Base-by-base conservation (phyloP, 768 basidiomycete genomes). In the Rhodotorula babjevae region DNA sequence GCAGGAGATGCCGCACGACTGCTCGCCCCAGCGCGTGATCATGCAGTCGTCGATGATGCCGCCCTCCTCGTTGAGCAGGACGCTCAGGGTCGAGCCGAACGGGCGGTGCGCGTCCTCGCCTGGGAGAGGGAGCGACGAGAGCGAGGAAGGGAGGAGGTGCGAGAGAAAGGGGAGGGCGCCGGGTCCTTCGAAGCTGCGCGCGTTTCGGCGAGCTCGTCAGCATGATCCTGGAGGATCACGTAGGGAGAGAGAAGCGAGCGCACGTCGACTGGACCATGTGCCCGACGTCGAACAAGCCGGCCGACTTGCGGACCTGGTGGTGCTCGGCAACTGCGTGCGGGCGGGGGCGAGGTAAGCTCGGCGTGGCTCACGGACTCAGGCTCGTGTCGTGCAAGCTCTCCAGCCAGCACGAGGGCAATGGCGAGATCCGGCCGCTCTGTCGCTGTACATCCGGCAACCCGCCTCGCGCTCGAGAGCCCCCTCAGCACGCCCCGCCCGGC, bases 21-120 rank as follows among this genome's bases (percentile, higher is more conserved):
- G 71, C 46, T 76, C 58, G 4, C 77, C 76, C 69, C 78, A 78
- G 11, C 82, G 80, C 27, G 81, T 82, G 79, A 97, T 87, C 80
- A 98, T 87, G 29, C 90, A 90, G 80, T 99, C 96, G 82, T 99
- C 95, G 66, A 99, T 90, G 76, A 98, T 97, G 15, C 96, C 96
- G 3, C 96, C 95, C 1, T 84, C 79, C 64, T 90, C 87, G 81
- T 96, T 97, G 63, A 98, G 84, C 7, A 97, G 83, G 11, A 96
- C 90, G 0, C 91, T 92, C 23, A 99, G 87, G 0, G 93, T 92
- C 0, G 92, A 92, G 1, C 89, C 86, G 19, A 83, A 76, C n/a
- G 67, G 25, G 61, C 69, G 63, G 36, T 49, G 42, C 55, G 36
- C 29, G 53, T 58, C 44, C 58, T 70, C 27, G 72, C 60, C 60